phyloP scores from a whole-genome alignment of 768 basidiomycete species.

The Mycena maculata region DNA sequence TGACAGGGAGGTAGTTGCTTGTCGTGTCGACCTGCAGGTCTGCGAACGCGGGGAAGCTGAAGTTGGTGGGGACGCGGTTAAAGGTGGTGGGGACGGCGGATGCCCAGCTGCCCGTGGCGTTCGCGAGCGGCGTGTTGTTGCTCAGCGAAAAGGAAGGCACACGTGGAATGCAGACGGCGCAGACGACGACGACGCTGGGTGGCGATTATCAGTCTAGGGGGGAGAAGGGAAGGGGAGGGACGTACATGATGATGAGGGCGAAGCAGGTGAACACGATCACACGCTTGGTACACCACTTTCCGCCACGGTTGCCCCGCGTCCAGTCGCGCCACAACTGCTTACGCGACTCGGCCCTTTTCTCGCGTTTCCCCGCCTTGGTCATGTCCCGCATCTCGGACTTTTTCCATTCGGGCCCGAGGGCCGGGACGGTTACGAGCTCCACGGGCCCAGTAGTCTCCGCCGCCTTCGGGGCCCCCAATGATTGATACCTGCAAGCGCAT shows the following conservation, averaged over 20 bases:
- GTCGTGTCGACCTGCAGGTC: conserved; percentile 82
- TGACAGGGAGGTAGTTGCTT: conserved; percentile 81
- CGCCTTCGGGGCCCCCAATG: conserved; percentile 43
- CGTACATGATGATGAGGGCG: conserved; percentile 56
- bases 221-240: conserved; percentile 4
- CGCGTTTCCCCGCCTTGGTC: conserved; percentile 76
- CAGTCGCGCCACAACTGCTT: conserved; percentile 76
- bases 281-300: conserved; percentile 80
- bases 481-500: conserved; percentile 26
- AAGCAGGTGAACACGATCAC: conserved; percentile 78
- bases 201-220: conserved; percentile 9
- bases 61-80: conserved; percentile 86
- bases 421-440: conserved; percentile 93
- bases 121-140: conserved; percentile 62
- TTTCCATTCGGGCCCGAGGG: conserved; percentile 91
- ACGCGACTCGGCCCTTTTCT: conserved; percentile 66
- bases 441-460: conserved; percentile 64
- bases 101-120: conserved; percentile 70
- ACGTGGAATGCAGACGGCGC: conserved; percentile 87
- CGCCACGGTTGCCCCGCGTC: conserved; percentile 85
- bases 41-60: conserved; percentile 85
- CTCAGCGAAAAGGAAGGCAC: conserved; percentile 81
- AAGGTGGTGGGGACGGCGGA: conserved; percentile 70
- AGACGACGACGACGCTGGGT: conserved; percentile 69
- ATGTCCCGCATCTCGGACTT: conserved; percentile 81